phyloP scores from a whole-genome alignment of 371 early-diverging fungal genomes.

The Lichtheimia corymbifera region DNA sequence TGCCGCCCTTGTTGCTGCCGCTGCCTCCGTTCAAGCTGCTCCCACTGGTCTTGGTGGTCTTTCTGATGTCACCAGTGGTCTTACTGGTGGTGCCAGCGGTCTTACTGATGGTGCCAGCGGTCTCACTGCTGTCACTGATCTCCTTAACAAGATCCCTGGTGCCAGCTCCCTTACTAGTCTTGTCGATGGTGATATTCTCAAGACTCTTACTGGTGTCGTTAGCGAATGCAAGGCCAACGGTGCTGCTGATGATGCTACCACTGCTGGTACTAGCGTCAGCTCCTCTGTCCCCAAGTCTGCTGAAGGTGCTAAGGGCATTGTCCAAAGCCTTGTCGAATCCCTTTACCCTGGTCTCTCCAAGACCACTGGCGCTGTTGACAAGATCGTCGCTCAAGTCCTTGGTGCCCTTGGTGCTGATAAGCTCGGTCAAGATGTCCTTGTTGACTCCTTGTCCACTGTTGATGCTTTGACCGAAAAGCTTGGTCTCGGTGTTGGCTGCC shows the following conservation, averaged over 20 bases:
- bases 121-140: not conserved
- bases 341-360: not conserved
- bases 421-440: not conserved
- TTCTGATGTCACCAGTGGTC: not conserved
- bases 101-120: not conserved
- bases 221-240: not conserved
- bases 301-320: not conserved
- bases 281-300: not conserved
- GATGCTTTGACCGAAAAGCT: not conserved
- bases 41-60: not conserved
- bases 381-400: conserved; percentile 1
- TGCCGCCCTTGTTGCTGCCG: not conserved
- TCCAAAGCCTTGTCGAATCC: not conserved
- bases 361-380: not conserved
- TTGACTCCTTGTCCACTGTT: not conserved
- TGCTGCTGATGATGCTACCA: not conserved
- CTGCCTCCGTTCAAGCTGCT: not conserved
- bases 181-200: not conserved
- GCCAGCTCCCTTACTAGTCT: not conserved
- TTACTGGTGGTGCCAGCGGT: not conserved
- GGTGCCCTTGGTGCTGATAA: not conserved
- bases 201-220: not conserved
- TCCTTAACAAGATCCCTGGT: not conserved
- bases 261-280: not conserved
- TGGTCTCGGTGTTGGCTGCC: not conserved